Base-by-base conservation (phyloP, 2,329 filamentous ascomycete species). In the Arthrobotrys megalospora region DNA sequence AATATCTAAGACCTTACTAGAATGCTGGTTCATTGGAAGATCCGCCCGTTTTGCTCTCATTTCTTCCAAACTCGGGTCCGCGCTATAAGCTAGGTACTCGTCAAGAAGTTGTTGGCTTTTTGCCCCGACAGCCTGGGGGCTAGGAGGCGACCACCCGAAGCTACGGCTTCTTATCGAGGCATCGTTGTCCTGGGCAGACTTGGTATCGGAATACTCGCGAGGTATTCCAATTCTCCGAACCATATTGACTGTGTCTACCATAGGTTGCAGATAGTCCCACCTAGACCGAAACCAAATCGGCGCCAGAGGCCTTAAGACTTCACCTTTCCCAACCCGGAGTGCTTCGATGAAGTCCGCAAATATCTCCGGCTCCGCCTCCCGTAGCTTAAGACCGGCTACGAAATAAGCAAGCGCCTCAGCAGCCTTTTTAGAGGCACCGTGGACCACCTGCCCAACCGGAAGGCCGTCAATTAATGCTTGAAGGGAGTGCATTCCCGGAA, bases 1-100 rank as follows among this genome's bases (percentile, higher is more conserved):
- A 55, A 85, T 80, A 1, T 84, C 81, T 10, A 86, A 76, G 11
- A 87, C 82, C 53, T 84, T 52, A 2, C 81, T 72, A 47, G 81
- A 80, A 60, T 84, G 83, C 50, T 84, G 81, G 62, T 84, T 85
- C 82, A 87, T 85, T 8, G 86, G 86, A 24, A 87, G 80, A 3
- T 82, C 81, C 3, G 82, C 82, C 68, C 83, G 84, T 60, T 84
- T 83, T 14, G 76, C 76, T 41, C 83, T 83, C 36, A 82, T 69
- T 11, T 80, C 80, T 68, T 80, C 79, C 38, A 83, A 69, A 48
- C 52, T 70, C 14, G 80, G 76, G 65, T 82, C 68, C 10, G 55
- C 64, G 14, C 80, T 34, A 65, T 82, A 83, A 19, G 68, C 60
- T 14, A 80, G 52, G 63, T 81, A 80, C 11, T 69, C 77, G 60